Percentiles rank a stretch among this genome's conserved stretches.
Conservation (phyloP, 495 filamentous ascomycete species). For the Penicillium pulvis region DNA sequence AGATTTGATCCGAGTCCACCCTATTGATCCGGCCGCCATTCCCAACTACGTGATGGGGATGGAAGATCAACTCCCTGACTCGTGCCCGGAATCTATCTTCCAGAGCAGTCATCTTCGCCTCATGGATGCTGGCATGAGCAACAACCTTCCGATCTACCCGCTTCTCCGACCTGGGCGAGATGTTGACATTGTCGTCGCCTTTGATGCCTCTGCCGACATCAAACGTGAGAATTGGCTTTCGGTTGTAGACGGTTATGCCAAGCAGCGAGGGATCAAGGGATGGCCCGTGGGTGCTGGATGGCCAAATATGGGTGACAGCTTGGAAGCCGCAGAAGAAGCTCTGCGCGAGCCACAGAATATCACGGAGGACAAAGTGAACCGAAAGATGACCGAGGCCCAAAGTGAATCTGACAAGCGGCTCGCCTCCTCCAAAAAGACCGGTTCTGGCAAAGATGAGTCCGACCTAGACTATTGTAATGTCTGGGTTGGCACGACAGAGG, state of each 20-base stretch:
- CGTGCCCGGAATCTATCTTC: conserved; percentile 73
- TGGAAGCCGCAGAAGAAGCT: conserved; percentile 58
- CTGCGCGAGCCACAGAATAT: conserved; percentile 69
- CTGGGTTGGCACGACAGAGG: conserved; percentile 85
- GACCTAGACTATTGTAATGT: conserved; percentile 89
- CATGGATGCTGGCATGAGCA: conserved; percentile 98
- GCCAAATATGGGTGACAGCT: conserved; percentile 62
- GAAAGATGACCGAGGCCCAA: conserved; percentile 65
- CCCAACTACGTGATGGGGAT: conserved; percentile 87
- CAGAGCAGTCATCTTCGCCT: conserved; percentile 72
- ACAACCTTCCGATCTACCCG: conserved; percentile 95
- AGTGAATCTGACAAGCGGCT: conserved; percentile 11
- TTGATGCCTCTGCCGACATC: conserved; percentile 83
- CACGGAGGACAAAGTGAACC: conserved; percentile 57
- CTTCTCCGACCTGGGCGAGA: conserved; percentile 83
- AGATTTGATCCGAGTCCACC: conserved; percentile 85
- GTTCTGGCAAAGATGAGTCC: conserved; percentile 37
- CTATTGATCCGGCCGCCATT: conserved; percentile 83
- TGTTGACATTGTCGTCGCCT: conserved; percentile 88
- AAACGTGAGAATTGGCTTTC: conserved; percentile 91
- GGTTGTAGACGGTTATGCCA: conserved; percentile 87
- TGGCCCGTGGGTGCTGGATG: conserved; percentile 93
- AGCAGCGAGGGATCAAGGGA: conserved; percentile 82
- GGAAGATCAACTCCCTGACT: conserved; percentile 68
- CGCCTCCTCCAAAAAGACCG: not conserved